Conservation (phyloP, 495 filamentous ascomycete genomes). For the Xylaria palmicola region DNA sequence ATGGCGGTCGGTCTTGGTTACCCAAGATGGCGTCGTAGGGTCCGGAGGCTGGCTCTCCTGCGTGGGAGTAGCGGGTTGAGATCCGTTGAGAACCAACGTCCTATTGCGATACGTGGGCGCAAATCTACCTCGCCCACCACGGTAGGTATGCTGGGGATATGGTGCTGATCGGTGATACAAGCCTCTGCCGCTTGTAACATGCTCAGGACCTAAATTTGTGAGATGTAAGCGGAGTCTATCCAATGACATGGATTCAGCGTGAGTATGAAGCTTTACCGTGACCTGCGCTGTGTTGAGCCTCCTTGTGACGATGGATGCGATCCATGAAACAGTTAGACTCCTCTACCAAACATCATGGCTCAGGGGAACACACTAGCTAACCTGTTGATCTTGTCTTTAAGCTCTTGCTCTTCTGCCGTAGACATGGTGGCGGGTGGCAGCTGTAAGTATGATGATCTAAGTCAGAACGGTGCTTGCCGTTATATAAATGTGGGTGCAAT, state of each 20-base stretch:
- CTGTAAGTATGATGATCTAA: slow-evolving; percentile 16
- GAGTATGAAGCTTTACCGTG: slow-evolving; percentile 15
- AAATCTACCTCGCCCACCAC: slow-evolving; percentile 47
- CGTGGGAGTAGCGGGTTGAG: slow-evolving; percentile 29
- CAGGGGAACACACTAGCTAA: slow-evolving; percentile 61
- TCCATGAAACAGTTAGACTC: slow-evolving; percentile 46
- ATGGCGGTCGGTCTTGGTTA: slow-evolving; percentile 78
- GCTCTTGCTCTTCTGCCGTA: slow-evolving; percentile 64
- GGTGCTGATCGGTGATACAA: slow-evolving; percentile 27
- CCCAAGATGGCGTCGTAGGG: slow-evolving; percentile 57
- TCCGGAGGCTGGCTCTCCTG: slow-evolving; percentile 33
- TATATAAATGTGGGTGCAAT: neutral
- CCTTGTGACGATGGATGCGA: slow-evolving; percentile 80
- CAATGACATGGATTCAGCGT: neutral
- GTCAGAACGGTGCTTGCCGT: slow-evolving; percentile 15
- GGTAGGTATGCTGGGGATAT: slow-evolving; percentile 43
- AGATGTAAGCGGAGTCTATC: neutral
- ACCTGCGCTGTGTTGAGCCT: slow-evolving; percentile 48
- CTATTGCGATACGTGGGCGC: slow-evolving; percentile 62
- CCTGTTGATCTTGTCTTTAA: slow-evolving; percentile 72
- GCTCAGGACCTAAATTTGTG: neutral
- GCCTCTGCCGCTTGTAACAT: slow-evolving; percentile 12
- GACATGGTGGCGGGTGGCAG: slow-evolving; percentile 52
- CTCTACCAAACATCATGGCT: neutral
- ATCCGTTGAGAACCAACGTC: slow-evolving; percentile 67